Base-by-base conservation (phyloP, 2,329 filamentous ascomycete species). In the Chlorencoelia australis region DNA sequence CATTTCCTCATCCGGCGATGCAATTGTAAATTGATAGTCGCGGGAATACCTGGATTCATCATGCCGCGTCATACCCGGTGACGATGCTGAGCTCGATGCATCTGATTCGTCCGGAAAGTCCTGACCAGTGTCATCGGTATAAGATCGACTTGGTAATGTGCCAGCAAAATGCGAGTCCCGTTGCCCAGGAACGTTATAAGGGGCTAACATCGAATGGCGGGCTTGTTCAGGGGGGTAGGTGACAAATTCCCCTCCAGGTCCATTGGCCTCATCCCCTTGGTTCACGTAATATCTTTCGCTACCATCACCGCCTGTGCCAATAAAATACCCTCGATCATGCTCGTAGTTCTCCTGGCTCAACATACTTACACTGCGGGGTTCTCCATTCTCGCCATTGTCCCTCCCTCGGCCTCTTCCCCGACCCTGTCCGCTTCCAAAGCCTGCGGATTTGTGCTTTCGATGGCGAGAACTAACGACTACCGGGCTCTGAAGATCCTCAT, bases 1-100 rank as follows among this genome's bases (percentile, higher is more conserved):
- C 75, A 95, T 95, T 59, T 96, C 87, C 62, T 96, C 89, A 58
- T 96, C 91, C 4, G 88, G 87, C 10, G 85, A 93, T 11, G 85
- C 89, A 50, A 94, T 94, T 13, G 86, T 93, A 58, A 95, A 94
- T 51, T 93, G 84, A 58, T 94, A 95, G 59, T 94, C 85, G 47
- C 83, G 77, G 30, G 86, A 93, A 60, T 88, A 94, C 51, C 87
- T 75, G 37, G 79, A 84, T 56, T 85, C 73, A 53, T 87, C 79
- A 48, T 75, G 73, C 40, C 71, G 66, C 39, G 62, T 66, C 43
- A 66, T 69, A 19, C 67, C 68, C 1, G 75, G 73, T 7, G 75
- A 80, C 11, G 74, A 77, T 28, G 67, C 63, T 19, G 65, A 59
- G 57, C 72, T 76, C 11, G 73, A 75, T 10, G 65, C 67, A 42